A percentile compares a stretch with the other conserved stretches of the same genome.
Conservation (phyloP, 2,329 filamentous ascomycete species). For the Myriosclerotinia scirpicola region DNA sequence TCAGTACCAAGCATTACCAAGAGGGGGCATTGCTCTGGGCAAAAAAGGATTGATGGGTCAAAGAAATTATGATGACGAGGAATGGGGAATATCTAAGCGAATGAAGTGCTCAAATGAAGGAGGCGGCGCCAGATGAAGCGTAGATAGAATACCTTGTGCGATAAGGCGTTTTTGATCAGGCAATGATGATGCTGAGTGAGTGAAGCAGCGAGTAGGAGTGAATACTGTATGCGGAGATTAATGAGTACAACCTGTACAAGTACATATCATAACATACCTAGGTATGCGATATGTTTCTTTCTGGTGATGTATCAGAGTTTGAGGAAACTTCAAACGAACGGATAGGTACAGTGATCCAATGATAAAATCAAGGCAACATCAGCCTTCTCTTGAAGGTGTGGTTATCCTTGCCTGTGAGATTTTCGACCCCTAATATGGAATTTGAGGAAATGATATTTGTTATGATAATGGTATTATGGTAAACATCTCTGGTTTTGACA, state of each 20-base stretch:
- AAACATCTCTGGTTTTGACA: not conserved
- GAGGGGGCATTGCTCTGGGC: constrained; percentile 22
- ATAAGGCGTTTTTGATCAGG: not conserved
- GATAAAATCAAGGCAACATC: constrained; percentile 6
- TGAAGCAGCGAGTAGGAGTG: no score
- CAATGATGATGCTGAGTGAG: not conserved
- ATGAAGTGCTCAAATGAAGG: not conserved
- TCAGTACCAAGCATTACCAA: constrained; percentile 10
- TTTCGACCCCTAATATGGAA: not conserved
- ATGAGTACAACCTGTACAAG: no score
- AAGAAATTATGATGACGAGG: constrained; percentile 3
- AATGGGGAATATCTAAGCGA: constrained; percentile 4
- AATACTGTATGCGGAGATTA: not conserved
- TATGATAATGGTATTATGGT: not conserved
- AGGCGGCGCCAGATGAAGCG: constrained; percentile 9
- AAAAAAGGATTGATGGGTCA: not conserved
- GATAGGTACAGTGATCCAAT: not conserved
- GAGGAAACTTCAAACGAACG: not conserved
- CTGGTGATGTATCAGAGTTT: not conserved
- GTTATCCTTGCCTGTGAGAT: not conserved
- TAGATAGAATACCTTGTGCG: not conserved
- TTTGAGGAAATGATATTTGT: not conserved
- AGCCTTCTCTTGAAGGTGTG: constrained; percentile 14
- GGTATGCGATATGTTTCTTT: no score
- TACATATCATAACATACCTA: no score